These are phyloP conservation scores for Amanita pseudoporphyria DNA, from an alignment of 768 basidiomycete genomes.

Conservation along the genomic window DNA sequence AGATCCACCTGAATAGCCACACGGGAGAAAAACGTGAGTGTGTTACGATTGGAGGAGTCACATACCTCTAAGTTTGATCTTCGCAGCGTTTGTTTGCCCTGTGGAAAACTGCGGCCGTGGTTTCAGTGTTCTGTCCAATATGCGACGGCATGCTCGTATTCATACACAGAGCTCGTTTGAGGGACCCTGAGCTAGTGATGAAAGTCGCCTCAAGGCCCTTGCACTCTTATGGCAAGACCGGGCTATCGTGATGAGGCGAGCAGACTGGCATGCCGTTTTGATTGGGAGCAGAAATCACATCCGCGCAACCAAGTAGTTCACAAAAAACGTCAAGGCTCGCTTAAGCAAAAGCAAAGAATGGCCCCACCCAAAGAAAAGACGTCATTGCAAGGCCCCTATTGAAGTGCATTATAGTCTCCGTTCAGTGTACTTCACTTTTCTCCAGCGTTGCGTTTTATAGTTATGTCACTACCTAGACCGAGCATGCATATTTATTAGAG, in stretches of 20 bases:
- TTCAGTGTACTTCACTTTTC: not conserved
- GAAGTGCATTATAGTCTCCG: not conserved
- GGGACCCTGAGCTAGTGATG: constrained; percentile 33
- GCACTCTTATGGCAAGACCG: not conserved
- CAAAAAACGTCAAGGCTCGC: constrained; percentile 29
- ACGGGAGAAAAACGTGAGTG: constrained; percentile 77
- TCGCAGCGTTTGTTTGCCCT: constrained; percentile 64
- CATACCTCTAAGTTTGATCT: constrained; percentile 9
- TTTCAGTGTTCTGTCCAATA: constrained; percentile 84
- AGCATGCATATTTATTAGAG: not conserved
- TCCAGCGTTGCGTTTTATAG: no score
- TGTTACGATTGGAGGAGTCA: constrained; percentile 9
- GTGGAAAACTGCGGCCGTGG: constrained; percentile 68
- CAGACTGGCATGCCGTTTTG: constrained; percentile 20
- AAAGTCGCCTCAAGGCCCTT: constrained; percentile 25
- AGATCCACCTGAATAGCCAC: constrained; percentile 83
- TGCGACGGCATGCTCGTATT: constrained; percentile 77
- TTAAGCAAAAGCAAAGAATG: constrained; percentile 22
- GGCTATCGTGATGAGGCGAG: not conserved
- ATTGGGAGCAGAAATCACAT: constrained; percentile 29
- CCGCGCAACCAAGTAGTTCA: constrained; percentile 30
- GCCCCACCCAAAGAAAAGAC: constrained; percentile 22
- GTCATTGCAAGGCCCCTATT: constrained; percentile 11
- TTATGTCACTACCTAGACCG: no score
- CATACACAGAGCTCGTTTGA: constrained; percentile 30